phyloP scores from a whole-genome alignment of 805 yeast genomes.

The Schizosaccharomyces cryophilus region DNA sequence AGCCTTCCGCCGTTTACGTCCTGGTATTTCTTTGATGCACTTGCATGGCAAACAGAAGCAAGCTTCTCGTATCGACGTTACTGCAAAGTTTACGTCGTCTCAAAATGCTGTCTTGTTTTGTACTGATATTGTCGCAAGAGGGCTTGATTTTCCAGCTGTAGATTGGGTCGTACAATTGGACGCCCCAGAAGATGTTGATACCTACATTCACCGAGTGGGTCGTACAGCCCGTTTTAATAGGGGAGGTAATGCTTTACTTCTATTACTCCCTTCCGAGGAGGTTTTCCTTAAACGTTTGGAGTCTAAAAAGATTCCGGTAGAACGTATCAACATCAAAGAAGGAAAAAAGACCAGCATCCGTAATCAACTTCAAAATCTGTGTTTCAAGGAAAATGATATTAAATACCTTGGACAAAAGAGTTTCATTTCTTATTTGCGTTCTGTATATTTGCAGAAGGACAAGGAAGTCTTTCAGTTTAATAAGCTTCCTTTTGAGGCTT shows the following conservation, averaged over 20 bases:
- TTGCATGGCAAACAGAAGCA: slow-evolving; percentile 79
- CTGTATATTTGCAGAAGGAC: slow-evolving; percentile 67
- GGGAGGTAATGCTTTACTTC: slow-evolving; percentile 53
- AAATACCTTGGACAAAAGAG: slow-evolving; percentile 92
- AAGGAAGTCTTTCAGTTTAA: slow-evolving; percentile 63
- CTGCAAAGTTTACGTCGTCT: slow-evolving; percentile 50
- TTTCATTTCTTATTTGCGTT: slow-evolving; percentile 69
- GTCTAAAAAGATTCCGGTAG: slow-evolving; percentile 40
- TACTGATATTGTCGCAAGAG: slow-evolving; percentile 80
- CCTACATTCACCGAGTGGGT: slow-evolving; percentile 79
- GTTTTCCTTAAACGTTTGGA: slow-evolving; percentile 44
- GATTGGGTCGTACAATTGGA: slow-evolving; percentile 90
- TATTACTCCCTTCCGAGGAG: slow-evolving; percentile 68
- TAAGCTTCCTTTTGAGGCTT: slow-evolving; percentile 54
- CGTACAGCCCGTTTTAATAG: slow-evolving; percentile 75
- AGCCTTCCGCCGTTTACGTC: slow-evolving; percentile 49
- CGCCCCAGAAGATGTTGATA: slow-evolving; percentile 73
- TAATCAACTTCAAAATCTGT: slow-evolving; percentile 64
- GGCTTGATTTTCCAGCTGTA: slow-evolving; percentile 74
- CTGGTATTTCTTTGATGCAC: slow-evolving; percentile 72
- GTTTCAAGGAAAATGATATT: slow-evolving; percentile 76
- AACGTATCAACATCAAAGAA: slow-evolving; percentile 47
- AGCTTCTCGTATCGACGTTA: slow-evolving; percentile 63
- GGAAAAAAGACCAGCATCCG: slow-evolving; percentile 48
- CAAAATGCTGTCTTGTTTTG: slow-evolving; percentile 65